Base-by-base conservation (phyloP, 1,284 basidiomycete species). In the Xanthoconium separans region DNA sequence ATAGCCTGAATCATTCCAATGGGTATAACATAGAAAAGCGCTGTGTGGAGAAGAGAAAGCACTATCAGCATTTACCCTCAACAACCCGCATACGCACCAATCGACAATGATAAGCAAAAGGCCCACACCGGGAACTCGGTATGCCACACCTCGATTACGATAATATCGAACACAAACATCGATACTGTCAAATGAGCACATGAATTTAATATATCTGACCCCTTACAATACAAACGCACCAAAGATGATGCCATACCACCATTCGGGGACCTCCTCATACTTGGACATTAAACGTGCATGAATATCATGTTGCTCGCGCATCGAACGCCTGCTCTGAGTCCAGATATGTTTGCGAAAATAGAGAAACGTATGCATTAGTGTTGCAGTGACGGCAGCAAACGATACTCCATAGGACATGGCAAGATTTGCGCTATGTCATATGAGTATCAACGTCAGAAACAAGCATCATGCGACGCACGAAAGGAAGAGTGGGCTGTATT, bases 401-500 rank as follows among this genome's bases (percentile, higher is more conserved):
- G 82, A 80, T 9, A 86, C 60, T 44, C 80, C 86, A 65, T 92
- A 94, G 4, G 84, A 82, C 57, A 89, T 74, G 9, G 79, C 79
- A 65, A 87, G 89, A 0, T 85, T 80, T 15, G 18, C 43, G 12
- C 63, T 65, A 42, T 13, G 11, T 1, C 3, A 1, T 0, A 20
- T 61, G 5, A 56, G 37, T 6, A 36, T 33, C 24, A 2, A 43
- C 16, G 6, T 13, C 15, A 0, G 10, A 27, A 8, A 34, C 11
- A 9, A 16, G 13, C 9, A 16, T 16, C 6, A 12, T 2, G 2
- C 0, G 8, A 55, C 65, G 2, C 79, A 81, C 68, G 93, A 84
- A 31, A 98, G 77, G 73, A 88, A 96, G 2, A 95, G 71, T 0
- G 92, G 93, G 53, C 91, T 94, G 66, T 98, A 98, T 1, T 69